A percentile compares a stretch with the other conserved stretches of the same genome.
Evolutionary conservation across 2,329 filamentous ascomycete species (phyloP).

Genomic region (Tolypocladium amazonense): DNA sequence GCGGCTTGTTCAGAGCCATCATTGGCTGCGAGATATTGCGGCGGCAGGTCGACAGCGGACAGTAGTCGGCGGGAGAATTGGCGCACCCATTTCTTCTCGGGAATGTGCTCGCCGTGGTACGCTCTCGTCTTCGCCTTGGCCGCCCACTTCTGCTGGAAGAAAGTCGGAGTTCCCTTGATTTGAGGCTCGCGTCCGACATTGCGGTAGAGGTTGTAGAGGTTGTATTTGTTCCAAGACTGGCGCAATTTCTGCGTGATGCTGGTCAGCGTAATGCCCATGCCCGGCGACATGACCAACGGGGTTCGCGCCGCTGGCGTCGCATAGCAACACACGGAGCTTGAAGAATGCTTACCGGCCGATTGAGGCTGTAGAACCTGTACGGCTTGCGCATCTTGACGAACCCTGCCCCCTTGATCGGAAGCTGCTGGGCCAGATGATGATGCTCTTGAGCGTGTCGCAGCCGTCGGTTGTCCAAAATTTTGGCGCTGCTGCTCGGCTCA

Average conservation of each 20-base stretch:
- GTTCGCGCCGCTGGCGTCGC: background rate
- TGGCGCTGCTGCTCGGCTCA: conserved; percentile 12
- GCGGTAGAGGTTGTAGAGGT: conserved; percentile 73
- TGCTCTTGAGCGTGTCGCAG: conserved; percentile 1
- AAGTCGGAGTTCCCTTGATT: conserved; percentile 43
- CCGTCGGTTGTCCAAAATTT: conserved; percentile 17
- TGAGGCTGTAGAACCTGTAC: conserved; percentile 54
- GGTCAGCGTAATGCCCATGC: conserved; percentile 1
- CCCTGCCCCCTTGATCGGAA: conserved; percentile 13
- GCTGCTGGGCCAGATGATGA: conserved; percentile 1
- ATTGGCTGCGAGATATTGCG: conserved; percentile 63
- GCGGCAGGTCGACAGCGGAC: conserved; percentile 77
- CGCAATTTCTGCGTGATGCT: conserved; percentile 61
- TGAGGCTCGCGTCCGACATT: conserved; percentile 19
- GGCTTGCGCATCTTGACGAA: conserved; percentile 41
- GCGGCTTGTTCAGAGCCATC: conserved; percentile 78
- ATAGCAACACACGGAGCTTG: background rate
- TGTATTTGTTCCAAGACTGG: conserved; percentile 96
- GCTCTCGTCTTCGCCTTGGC: conserved; percentile 75
- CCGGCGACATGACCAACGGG: background rate
- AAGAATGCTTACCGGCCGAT: conserved; percentile 44
- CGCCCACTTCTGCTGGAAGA: conserved; percentile 97
- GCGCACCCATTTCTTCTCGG: conserved; percentile 85
- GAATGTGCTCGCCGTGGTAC: conserved; percentile 93
- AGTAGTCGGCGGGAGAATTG: conserved; percentile 79